A percentile compares a stretch with the other conserved stretches of the same genome.
phyloP scores from a whole-genome alignment of 1,139 yeast species.

The Geotrichum macrosporum region DNA sequence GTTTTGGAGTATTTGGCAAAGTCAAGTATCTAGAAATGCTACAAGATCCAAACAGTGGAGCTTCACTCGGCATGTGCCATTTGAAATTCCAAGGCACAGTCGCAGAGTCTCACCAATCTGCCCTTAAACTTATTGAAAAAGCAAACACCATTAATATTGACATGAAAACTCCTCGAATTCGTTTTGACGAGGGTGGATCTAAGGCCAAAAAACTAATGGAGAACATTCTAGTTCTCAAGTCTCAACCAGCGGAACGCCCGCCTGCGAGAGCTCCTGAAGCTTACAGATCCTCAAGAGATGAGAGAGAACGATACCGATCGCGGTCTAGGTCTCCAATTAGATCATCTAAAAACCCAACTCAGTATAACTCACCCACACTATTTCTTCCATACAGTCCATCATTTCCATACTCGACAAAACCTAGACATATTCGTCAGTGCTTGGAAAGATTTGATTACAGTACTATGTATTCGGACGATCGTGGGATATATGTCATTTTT shows the following conservation, averaged over 20 bases:
- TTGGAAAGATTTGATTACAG: constrained; percentile 3
- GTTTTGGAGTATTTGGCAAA: constrained; percentile 61
- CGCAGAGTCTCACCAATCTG: constrained; percentile 47
- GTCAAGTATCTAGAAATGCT: constrained; percentile 54
- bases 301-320: constrained; percentile 8
- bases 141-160: constrained; percentile 38
- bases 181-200: constrained; percentile 37
- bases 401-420: constrained; percentile 13
- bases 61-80: constrained; percentile 71
- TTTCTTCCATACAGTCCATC: constrained; percentile 5
- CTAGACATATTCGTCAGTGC: constrained; percentile 12
- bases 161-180: constrained; percentile 32
- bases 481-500: constrained; percentile 71
- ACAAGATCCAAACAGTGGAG: constrained; percentile 72
- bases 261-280: not conserved
- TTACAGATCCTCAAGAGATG: not conserved
- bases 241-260: constrained; percentile 3
- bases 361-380: constrained; percentile 13
- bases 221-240: constrained; percentile 24
- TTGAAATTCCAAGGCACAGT: constrained; percentile 55
- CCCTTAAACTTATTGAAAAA: constrained; percentile 42
- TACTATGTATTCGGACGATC: constrained; percentile 43
- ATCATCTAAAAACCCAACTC: not conserved
- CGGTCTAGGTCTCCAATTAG: constrained; percentile 14
- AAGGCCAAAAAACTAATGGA: constrained; percentile 30